Percentiles rank a stretch among this genome's conserved stretches.
These are phyloP conservation scores for Cyberlindnera americana DNA, from an alignment of 805 yeast genomes.

Conservation along the genomic window DNA sequence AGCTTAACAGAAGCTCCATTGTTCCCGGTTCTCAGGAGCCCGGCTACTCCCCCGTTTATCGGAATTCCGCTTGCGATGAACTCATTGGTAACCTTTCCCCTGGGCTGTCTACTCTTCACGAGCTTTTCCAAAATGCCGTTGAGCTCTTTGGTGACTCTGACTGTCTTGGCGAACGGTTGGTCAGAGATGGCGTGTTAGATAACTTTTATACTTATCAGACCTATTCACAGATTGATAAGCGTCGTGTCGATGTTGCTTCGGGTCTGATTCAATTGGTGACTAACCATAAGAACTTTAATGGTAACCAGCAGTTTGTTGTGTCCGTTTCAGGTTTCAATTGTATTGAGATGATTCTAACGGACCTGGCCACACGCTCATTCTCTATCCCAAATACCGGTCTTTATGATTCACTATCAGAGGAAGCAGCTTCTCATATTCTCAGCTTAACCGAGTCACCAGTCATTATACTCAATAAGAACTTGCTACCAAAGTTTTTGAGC, in stretches of 20 bases:
- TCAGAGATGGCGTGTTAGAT: slow-evolving; percentile 27
- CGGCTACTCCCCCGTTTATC: slow-evolving; percentile 44
- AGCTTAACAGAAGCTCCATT: slow-evolving; percentile 19
- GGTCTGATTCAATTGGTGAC: slow-evolving; percentile 38
- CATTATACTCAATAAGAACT: slow-evolving; percentile 42
- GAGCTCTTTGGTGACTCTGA: slow-evolving; percentile 27
- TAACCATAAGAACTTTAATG: slow-evolving; percentile 10
- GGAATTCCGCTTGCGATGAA: slow-evolving; percentile 32
- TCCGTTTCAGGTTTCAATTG: slow-evolving; percentile 48
- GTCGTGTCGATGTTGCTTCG: slow-evolving; percentile 42
- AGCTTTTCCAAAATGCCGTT: slow-evolving; percentile 36
- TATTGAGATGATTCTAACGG: slow-evolving; percentile 55
- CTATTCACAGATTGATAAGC: slow-evolving; percentile 34
- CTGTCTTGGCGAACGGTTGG: slow-evolving; percentile 38
- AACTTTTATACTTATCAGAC: slow-evolving; percentile 39
- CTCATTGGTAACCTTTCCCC: slow-evolving; percentile 19
- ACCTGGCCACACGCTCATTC: slow-evolving; percentile 52
- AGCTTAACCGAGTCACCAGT: slow-evolving; percentile 50
- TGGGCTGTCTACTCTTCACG: slow-evolving; percentile 36
- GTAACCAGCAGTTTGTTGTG: slow-evolving; percentile 36
- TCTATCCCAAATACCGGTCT: slow-evolving; percentile 41
- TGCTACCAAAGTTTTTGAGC: slow-evolving; percentile 38
- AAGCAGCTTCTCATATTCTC: slow-evolving; percentile 50
- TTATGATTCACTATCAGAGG: slow-evolving; percentile 44
- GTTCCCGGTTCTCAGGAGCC: slow-evolving; percentile 34